These are phyloP conservation scores for Exserohilum rostratum DNA, from an alignment of 2,329 filamentous ascomycete genomes.

Conservation along the genomic window DNA sequence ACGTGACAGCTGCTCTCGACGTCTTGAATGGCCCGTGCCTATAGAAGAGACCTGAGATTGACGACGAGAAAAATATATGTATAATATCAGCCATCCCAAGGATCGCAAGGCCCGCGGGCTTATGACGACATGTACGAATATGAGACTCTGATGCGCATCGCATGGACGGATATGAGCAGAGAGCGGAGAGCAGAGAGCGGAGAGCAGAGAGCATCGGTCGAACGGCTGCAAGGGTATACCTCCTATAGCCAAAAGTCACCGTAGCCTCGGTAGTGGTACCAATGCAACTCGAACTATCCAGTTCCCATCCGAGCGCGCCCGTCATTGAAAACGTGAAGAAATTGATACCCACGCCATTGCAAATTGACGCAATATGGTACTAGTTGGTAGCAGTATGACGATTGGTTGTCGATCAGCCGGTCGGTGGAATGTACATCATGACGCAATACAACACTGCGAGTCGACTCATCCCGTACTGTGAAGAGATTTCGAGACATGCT, in stretches of 20 bases:
- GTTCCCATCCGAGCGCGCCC: neutral
- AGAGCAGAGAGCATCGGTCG: neutral
- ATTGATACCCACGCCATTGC: neutral
- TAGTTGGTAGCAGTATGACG: neutral
- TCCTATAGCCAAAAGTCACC: neutral
- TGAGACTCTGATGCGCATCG: neutral
- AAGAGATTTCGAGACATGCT: neutral
- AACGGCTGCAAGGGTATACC: neutral
- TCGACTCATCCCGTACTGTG: neutral
- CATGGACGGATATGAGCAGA: neutral
- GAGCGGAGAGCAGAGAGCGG: no score
- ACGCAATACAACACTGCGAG: neutral
- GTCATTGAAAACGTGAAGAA: neutral
- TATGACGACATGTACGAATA: constrained; percentile 4
- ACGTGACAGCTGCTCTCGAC: constrained; percentile 16
- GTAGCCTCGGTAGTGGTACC: neutral
- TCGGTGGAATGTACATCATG: neutral
- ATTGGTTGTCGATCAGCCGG: neutral
- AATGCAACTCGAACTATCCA: neutral
- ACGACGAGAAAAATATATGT: neutral
- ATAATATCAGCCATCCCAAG: no score
- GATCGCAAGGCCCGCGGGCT: neutral
- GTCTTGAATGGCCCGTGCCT: constrained; percentile 18
- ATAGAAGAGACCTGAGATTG: neutral
- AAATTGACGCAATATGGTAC: neutral